These are phyloP conservation scores for Isatis tinctoria DNA, from an alignment of 345 rosid species.

Conservation along the genomic window DNA sequence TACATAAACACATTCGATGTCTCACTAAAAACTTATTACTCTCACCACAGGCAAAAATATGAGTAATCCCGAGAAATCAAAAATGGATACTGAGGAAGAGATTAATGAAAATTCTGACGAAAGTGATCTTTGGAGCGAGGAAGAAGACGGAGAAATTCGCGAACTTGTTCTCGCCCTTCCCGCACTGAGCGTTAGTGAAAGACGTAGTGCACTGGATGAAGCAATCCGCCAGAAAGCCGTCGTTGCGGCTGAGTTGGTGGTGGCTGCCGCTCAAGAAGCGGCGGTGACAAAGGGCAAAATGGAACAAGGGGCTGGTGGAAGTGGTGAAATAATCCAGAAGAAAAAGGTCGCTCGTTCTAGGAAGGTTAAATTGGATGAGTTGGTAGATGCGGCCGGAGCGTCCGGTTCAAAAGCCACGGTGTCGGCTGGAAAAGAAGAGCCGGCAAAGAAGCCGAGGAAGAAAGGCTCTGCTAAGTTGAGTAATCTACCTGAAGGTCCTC, in stretches of 20 bases:
- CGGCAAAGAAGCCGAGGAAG: background rate
- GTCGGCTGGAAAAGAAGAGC: background rate
- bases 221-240: background rate
- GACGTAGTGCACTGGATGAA: background rate
- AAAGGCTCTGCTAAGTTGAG: background rate
- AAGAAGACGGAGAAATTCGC: background rate
- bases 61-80: background rate
- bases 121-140: background rate
- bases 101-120: background rate
- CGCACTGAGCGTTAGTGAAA: background rate
- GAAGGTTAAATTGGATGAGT: background rate
- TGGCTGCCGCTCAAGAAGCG: background rate
- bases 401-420: background rate
- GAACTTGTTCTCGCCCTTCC: constrained; percentile 6
- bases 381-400: background rate
- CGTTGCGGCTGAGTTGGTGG: background rate
- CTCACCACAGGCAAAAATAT: background rate
- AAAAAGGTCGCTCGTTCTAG: background rate
- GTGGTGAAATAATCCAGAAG: background rate
- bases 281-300: background rate
- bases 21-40: background rate
- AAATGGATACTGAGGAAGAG: background rate
- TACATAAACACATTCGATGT: background rate
- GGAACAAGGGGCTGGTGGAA: background rate
- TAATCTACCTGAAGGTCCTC: background rate